These are phyloP conservation scores for Tylopilus cervinicoccineus DNA, from an alignment of 768 basidiomycete genomes.

Conservation along the genomic window DNA sequence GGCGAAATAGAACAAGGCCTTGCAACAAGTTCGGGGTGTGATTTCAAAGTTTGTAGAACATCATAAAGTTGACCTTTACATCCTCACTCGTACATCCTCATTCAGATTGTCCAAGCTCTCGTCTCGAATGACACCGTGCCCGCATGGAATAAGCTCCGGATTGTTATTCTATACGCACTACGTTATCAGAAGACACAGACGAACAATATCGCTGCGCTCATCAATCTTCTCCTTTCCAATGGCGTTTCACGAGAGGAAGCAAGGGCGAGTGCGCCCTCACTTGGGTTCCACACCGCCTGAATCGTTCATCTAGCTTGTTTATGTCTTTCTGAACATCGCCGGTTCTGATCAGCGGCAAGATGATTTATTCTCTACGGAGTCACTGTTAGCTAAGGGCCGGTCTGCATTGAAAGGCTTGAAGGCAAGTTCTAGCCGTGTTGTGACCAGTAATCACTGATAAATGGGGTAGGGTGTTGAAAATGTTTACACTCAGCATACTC, in stretches of 20 bases:
- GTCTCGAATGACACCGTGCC: slow-evolving; percentile 66
- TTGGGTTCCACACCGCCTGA: slow-evolving; percentile 8
- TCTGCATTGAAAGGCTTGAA: slow-evolving; percentile 95
- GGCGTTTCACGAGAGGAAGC: slow-evolving; percentile 77
- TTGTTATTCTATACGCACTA: slow-evolving; percentile 90
- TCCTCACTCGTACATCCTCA: neutral
- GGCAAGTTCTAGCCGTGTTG: slow-evolving; percentile 38
- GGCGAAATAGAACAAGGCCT: slow-evolving; percentile 96
- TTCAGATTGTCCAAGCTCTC: slow-evolving; percentile 77
- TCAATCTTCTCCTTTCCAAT: slow-evolving; percentile 70
- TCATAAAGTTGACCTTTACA: neutral
- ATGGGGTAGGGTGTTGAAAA: slow-evolving; percentile 87
- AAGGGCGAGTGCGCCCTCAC: slow-evolving; percentile 37
- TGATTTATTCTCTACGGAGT: slow-evolving; percentile 94
- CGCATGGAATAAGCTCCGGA: slow-evolving; percentile 77
- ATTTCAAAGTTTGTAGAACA: slow-evolving; percentile 62
- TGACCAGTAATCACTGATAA: slow-evolving; percentile 3
- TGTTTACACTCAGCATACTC: slow-evolving; percentile 96
- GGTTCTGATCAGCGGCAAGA: slow-evolving; percentile 97
- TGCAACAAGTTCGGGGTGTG: slow-evolving; percentile 87
- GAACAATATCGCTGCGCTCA: slow-evolving; percentile 74
- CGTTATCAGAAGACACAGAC: slow-evolving; percentile 91
- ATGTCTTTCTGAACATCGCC: slow-evolving; percentile 87
- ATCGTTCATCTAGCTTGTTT: slow-evolving; percentile 65
- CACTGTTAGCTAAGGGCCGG: slow-evolving; percentile 88